phyloP scores from a whole-genome alignment of 306 rosid genomes.

The Quercus aquifolioides region DNA sequence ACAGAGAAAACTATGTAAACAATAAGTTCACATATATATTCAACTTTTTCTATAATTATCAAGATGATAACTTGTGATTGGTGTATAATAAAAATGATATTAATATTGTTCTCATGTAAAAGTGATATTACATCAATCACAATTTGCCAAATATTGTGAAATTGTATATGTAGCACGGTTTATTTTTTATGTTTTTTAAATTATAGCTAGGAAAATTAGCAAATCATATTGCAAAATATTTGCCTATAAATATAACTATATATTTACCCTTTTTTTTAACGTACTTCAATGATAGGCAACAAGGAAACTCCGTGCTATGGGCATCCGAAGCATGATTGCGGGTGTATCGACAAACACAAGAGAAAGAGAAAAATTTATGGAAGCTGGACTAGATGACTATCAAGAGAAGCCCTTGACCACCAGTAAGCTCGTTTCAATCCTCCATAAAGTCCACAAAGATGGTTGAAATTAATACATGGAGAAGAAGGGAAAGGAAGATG shows the following conservation, averaged over 20 bases:
- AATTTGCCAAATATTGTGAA: too few species aligned
- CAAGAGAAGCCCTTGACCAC: slow-evolving; percentile 66
- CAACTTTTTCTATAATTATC: too few species aligned
- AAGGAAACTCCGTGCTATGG: slow-evolving; percentile 63
- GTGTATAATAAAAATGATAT: too few species aligned
- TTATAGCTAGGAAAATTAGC: too few species aligned
- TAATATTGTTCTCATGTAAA: too few species aligned
- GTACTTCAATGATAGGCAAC: slow-evolving; percentile 53
- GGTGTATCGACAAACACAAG: slow-evolving; percentile 55
- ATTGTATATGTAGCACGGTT: too few species aligned
- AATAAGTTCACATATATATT: too few species aligned
- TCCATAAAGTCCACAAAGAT: slow-evolving; percentile 25
- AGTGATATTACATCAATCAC: fast-evolving
- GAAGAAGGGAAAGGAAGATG: too few species aligned
- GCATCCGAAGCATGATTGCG: slow-evolving; percentile 57
- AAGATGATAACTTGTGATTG: too few species aligned
- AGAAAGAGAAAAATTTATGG: slow-evolving; percentile 42
- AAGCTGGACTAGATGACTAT: slow-evolving; percentile 71
- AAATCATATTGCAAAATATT: too few species aligned
- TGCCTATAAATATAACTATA: neutral
- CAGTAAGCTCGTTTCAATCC: slow-evolving; percentile 49
- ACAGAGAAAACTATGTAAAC: too few species aligned
- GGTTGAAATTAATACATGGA: neutral
- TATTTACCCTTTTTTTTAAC: neutral
- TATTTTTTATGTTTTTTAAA: too few species aligned